Evolutionary conservation across 1,139 yeast genomes (phyloP), one percentile per base, ranked within the genome.

Genomic region (Pichia sp.): DNA sequence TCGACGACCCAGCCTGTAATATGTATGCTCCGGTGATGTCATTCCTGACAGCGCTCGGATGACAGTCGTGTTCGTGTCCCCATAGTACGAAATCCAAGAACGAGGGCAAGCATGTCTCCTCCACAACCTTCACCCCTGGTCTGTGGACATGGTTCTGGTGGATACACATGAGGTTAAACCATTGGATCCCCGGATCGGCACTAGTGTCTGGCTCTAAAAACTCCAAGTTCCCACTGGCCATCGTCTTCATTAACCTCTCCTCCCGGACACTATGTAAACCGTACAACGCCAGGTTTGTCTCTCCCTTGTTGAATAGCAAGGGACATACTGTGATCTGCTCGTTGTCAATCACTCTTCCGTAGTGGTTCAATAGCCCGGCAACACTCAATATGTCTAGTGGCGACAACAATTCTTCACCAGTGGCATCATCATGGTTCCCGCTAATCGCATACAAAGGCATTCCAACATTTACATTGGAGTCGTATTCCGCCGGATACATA

Each of bases 41-140:
- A 65, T 90, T 90, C 48, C 74, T 75, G 0, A 75, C 77, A 0
- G 96, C 84, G 59, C 80, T 82, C 1, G 93, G 89, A 7, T 86
- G 77, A 65, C 98, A 90, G 68, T 93, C 98, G 70, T 93, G 99
- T 67, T 93, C 99, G 69, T 93, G 99, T 8, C 99, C 99, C 99
- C 99, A 93, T 2, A 90, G 72, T 0, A 93, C 82, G 56, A 93
- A 76, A 66, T 93, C 89, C 52, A 93, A 66, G 66, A 92, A 92
- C 19, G 78, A 75, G 0, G 98, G 99, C 19, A 95, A 70, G 63
- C 87, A 87, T 57, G 77, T 78, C 62, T 93, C 98, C 1, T 97
- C 98, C 10, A 93, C 72, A 62, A 86, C 87, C 4, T 90, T 84
- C 0, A 95, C 88, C 52, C 84, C 82, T 1, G 95, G 81, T 66